Conservation (phyloP, 2,329 filamentous ascomycete species). For the Pezizomycotina sp. region DNA sequence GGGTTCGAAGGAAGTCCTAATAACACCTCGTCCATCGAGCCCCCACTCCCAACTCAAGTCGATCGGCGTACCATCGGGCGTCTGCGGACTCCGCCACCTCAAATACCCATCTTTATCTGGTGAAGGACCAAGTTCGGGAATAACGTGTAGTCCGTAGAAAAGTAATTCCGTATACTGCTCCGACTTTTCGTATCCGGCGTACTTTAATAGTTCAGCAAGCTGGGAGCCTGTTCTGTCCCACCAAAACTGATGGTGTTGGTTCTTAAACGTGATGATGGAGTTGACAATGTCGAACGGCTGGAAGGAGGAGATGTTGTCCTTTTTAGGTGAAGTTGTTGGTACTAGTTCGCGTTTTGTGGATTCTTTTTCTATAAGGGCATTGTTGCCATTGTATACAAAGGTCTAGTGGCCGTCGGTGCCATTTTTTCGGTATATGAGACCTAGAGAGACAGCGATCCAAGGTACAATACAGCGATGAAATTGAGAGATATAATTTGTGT, state of each 20-base stretch:
- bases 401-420: too few species aligned
- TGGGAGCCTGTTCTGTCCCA: conserved; percentile 24
- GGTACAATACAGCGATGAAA: too few species aligned
- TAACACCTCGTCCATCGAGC: conserved; percentile 18
- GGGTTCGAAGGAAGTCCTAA: conserved; percentile 24
- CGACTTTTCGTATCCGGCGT: conserved; percentile 22
- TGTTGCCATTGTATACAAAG: too few species aligned
- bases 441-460: too few species aligned
- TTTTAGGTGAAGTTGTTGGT: too few species aligned
- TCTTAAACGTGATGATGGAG: conserved; percentile 20
- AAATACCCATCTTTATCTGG: conserved; percentile 18
- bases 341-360: too few species aligned
- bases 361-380: too few species aligned
- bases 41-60: conserved; percentile 25
- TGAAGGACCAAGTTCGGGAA: conserved; percentile 22
- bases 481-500: too few species aligned
- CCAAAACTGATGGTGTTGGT: conserved; percentile 24
- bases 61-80: conserved; percentile 23
- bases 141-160: conserved; percentile 23
- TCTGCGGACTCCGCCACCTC: conserved; percentile 22
- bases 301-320: too few species aligned
- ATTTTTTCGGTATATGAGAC: too few species aligned
- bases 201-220: conserved; percentile 23
- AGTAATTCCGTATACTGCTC: conserved; percentile 25
- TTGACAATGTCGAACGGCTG: conserved; percentile 22